Evolutionary conservation across 345 rosid genomes (phyloP).

Genomic region (Camelina laxa): DNA sequence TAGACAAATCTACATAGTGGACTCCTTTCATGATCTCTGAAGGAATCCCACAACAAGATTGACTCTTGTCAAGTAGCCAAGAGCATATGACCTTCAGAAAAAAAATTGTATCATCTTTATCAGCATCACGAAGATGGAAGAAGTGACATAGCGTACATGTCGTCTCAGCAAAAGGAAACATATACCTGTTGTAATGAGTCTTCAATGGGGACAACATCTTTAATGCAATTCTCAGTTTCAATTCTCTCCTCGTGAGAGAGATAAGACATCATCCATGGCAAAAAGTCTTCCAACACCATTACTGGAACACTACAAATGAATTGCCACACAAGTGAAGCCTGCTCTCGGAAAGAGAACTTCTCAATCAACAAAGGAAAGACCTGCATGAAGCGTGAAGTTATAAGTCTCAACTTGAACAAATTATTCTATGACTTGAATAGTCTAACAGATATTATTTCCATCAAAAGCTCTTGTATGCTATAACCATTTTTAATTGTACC

Average conservation of each 20-base stretch:
- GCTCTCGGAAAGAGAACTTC: conserved; percentile 74
- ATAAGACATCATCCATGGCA: conserved; percentile 83
- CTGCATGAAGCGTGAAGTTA: conserved; percentile 40
- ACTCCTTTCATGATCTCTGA: conserved; percentile 35
- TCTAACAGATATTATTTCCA: neutral
- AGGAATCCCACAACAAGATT: conserved; percentile 35
- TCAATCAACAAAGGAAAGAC: conserved; percentile 80
- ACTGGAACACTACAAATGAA: conserved; percentile 89
- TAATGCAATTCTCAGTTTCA: conserved; percentile 63
- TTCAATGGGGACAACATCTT: conserved; percentile 70
- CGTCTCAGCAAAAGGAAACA: conserved; percentile 18
- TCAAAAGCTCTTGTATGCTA: neutral
- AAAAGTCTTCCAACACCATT: conserved; percentile 71
- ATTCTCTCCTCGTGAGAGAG: conserved; percentile 69
- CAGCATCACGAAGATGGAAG: conserved; percentile 24
- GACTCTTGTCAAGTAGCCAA: conserved; percentile 53
- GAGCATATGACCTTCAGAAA: conserved; percentile 62
- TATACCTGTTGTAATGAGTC: conserved; percentile 69
- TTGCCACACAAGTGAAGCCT: conserved; percentile 85
- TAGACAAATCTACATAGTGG: conserved; percentile 35
- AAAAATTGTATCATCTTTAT: conserved; percentile 32
- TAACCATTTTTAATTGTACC: conserved; percentile 44
- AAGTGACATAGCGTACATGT: conserved; percentile 29
- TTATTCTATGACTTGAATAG: neutral
- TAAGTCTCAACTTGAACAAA: neutral